These are phyloP conservation scores for Elsinoe perseae DNA, from an alignment of 2,329 filamentous ascomycete genomes.

Conservation along the genomic window DNA sequence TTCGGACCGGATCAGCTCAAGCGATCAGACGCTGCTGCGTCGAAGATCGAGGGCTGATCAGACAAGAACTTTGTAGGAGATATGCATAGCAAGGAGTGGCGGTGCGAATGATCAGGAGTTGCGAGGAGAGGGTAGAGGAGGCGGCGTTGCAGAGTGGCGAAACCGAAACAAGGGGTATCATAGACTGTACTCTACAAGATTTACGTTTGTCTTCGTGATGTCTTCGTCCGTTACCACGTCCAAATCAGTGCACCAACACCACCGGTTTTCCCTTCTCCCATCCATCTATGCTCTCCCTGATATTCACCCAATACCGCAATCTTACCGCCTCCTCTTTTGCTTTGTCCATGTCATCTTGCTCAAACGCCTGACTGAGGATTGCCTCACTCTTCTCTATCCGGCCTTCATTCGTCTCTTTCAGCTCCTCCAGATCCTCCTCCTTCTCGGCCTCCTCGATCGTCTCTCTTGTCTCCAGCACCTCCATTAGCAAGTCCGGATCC, in stretches of 20 bases:
- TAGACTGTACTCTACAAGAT: background rate
- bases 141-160: background rate
- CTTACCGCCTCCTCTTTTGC: conserved; percentile 67
- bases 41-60: background rate
- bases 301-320: conserved; percentile 85
- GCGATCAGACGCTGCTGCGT: conserved; percentile 2
- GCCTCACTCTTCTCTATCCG: conserved; percentile 58
- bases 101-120: background rate
- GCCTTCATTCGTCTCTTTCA: conserved; percentile 59
- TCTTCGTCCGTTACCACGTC: background rate
- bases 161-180: conserved; percentile 15
- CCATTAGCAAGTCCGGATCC: conserved; percentile 64
- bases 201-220: background rate
- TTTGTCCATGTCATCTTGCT: conserved; percentile 53
- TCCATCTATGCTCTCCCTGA: conserved; percentile 67
- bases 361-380: conserved; percentile 58
- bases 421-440: conserved; percentile 55
- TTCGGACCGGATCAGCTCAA: conserved; percentile 46
- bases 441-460: conserved; percentile 50
- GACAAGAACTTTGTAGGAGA: background rate
- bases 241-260: conserved; percentile 46
- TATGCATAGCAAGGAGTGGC: background rate
- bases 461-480: conserved; percentile 65
- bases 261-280: conserved; percentile 74
- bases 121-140: background rate